Evolutionary conservation across 2,329 filamentous ascomycete species (phyloP).

Genomic region (Nakataea oryzae): DNA sequence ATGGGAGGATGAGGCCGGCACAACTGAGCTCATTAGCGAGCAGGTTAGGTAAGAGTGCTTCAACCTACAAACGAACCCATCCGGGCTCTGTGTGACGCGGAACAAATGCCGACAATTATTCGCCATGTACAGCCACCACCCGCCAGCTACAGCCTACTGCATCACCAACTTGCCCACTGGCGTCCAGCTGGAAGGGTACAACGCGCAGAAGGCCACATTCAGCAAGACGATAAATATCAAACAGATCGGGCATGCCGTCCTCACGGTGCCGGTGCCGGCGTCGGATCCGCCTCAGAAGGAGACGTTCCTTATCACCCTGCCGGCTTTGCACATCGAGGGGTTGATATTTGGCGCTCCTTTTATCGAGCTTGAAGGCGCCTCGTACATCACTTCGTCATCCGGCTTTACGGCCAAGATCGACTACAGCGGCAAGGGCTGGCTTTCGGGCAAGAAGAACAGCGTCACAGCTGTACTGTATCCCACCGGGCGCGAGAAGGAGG

Average conservation of each 20-base stretch:
- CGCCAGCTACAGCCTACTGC: constrained; percentile 86
- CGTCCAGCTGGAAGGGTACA: constrained; percentile 75
- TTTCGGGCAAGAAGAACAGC: constrained; percentile 91
- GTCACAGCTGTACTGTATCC: constrained; percentile 67
- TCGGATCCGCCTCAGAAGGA: constrained; percentile 32
- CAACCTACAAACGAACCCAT: not conserved
- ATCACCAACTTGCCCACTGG: constrained; percentile 82
- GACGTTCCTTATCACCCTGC: constrained; percentile 83
- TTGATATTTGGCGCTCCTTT: constrained; percentile 80
- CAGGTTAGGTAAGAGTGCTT: constrained; percentile 59
- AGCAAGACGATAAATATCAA: constrained; percentile 90
- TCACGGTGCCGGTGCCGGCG: constrained; percentile 53
- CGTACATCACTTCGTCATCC: constrained; percentile 76
- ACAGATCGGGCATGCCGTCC: constrained; percentile 81
- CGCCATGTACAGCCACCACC: constrained; percentile 61
- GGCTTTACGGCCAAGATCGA: constrained; percentile 86
- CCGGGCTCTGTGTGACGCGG: not conserved
- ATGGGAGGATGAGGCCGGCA: constrained; percentile 76
- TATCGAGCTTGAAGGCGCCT: constrained; percentile 78
- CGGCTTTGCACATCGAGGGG: constrained; percentile 85
- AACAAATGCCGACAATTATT: not conserved
- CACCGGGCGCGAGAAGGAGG: constrained; percentile 61
- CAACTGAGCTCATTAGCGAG: constrained; percentile 81
- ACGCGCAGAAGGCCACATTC: constrained; percentile 93
- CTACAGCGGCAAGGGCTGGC: constrained; percentile 88